A percentile compares a stretch with the other conserved stretches of the same genome.
Evolutionary conservation across 2,329 filamentous ascomycete genomes (phyloP).

Genomic region (Colletotrichum sp.): DNA sequence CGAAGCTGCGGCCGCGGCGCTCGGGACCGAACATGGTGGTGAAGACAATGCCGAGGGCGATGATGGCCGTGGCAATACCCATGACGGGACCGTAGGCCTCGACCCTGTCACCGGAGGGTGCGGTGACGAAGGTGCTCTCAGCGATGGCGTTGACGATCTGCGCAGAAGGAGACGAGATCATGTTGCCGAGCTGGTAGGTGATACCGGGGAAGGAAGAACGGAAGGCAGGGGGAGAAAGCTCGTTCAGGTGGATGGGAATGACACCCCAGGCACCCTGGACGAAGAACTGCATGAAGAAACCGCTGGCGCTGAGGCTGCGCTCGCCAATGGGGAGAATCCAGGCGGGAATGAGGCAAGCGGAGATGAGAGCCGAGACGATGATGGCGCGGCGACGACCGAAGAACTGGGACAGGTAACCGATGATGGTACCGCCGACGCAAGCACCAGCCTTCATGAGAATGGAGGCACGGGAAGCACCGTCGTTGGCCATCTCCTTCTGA

Average conservation of each 20-base stretch:
- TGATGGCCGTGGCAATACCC: constrained; percentile 79
- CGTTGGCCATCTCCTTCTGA: constrained; percentile 71
- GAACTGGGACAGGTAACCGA: constrained; percentile 78
- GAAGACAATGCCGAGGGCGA: constrained; percentile 70
- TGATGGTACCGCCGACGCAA: constrained; percentile 73
- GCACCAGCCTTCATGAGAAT: constrained; percentile 83
- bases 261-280: constrained; percentile 71
- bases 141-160: constrained; percentile 81
- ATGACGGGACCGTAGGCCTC: constrained; percentile 78
- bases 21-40: constrained; percentile 76
- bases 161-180: constrained; percentile 73
- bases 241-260: constrained; percentile 76
- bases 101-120: constrained; percentile 56
- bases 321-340: constrained; percentile 72
- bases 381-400: constrained; percentile 75
- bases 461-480: constrained; percentile 71
- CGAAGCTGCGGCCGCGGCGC: constrained; percentile 74
- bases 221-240: constrained; percentile 73
- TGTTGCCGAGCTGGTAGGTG: constrained; percentile 77
- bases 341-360: constrained; percentile 68
- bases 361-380: constrained; percentile 63
- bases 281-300: constrained; percentile 74
- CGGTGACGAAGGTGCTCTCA: constrained; percentile 63
- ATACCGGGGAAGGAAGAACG: constrained; percentile 74
- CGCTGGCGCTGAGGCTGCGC: constrained; percentile 62